Percentiles rank a stretch among this genome's conserved stretches.
phyloP scores from a whole-genome alignment of 331 rosid species.

The Dryas integrifolia region DNA sequence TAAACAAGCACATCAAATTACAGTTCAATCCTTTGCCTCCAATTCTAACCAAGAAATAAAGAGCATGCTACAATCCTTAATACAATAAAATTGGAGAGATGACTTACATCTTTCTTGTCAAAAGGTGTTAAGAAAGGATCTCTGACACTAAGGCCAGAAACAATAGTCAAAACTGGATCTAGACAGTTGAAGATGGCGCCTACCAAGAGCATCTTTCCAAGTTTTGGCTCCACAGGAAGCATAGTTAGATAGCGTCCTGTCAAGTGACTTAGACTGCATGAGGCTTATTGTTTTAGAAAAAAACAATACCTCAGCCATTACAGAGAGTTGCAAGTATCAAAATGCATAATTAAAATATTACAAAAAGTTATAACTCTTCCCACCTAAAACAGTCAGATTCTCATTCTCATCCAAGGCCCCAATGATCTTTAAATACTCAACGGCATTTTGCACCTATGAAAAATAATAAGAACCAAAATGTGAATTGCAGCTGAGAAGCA shows the following conservation, averaged over 20 bases:
- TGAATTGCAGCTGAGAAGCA: slow-evolving; percentile 20
- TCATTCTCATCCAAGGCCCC: slow-evolving; percentile 92
- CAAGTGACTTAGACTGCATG: slow-evolving; percentile 32
- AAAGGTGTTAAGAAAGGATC: slow-evolving; percentile 91
- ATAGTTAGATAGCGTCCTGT: slow-evolving; percentile 72
- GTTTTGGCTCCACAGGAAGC: slow-evolving; percentile 99
- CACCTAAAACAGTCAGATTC: slow-evolving; percentile 79
- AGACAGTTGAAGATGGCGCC: slow-evolving; percentile 85
- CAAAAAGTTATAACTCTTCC: slow-evolving; percentile 13
- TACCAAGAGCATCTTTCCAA: slow-evolving; percentile 88
- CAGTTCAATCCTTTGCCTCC: background rate
- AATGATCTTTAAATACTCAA: slow-evolving; percentile 74
- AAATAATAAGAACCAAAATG: slow-evolving; percentile 25
- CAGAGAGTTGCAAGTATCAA: slow-evolving; percentile 16
- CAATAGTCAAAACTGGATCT: slow-evolving; percentile 88
- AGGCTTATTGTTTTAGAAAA: slow-evolving; percentile 9
- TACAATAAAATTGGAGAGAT: slow-evolving; percentile 18
- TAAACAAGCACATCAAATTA: no score
- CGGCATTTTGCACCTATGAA: slow-evolving; percentile 85
- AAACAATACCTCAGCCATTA: background rate
- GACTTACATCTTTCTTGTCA: slow-evolving; percentile 90
- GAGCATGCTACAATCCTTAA: background rate
- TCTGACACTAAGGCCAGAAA: slow-evolving; percentile 92
- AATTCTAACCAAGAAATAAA: background rate
- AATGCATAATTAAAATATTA: slow-evolving; percentile 11